Base-by-base conservation (phyloP, 805 yeast species). In the Candida vaughaniae region DNA sequence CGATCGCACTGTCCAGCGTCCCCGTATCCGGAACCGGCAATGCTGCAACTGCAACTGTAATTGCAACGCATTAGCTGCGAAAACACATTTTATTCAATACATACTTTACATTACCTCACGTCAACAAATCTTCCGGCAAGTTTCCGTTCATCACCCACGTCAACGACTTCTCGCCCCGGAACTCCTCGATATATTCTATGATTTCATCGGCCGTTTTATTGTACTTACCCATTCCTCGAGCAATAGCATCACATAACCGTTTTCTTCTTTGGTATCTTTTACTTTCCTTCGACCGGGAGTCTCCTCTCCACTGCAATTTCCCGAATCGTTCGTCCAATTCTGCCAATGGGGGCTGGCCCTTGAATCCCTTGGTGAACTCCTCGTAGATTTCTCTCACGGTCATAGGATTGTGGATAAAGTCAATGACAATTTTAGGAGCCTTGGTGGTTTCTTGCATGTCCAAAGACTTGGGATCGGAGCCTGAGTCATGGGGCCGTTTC, bases 131-230 rank as follows among this genome's bases (percentile, higher is more conserved):
- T 28, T 23, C 35, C 3, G 74, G 74, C 8, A 68, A 51, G 39
- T 68, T 64, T 6, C 73, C 73, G 45, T 68, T 68, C 74, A 68
- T 68, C 5, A 68, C 65, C 74, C 74, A 68, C 4, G 74, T 67
- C 33, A 68, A 55, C 25, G 66, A 58, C 49, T 64, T 65, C 34
- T 65, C 69, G 25, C 68, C 71, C 18, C 73, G 47, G 44, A 60
- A 68, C 39, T 62, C 64, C 43, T 68, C 74, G 33, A 68, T 68
- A 38, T 60, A 62, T 20, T 50, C 48, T 31, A 64, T 66, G 32
- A 68, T 62, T 33, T 66, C 71, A 10, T 68, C 71, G 3, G 64
- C 62, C 5, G 63, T 51, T 43, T 66, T 66, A 32, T 56, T 61
- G 43, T 59, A 68, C 49, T 66, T 67, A 14, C 48, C 48, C 58